phyloP scores from a whole-genome alignment of 2,329 filamentous ascomycete species.

The Aspergillus eucalypticola region DNA sequence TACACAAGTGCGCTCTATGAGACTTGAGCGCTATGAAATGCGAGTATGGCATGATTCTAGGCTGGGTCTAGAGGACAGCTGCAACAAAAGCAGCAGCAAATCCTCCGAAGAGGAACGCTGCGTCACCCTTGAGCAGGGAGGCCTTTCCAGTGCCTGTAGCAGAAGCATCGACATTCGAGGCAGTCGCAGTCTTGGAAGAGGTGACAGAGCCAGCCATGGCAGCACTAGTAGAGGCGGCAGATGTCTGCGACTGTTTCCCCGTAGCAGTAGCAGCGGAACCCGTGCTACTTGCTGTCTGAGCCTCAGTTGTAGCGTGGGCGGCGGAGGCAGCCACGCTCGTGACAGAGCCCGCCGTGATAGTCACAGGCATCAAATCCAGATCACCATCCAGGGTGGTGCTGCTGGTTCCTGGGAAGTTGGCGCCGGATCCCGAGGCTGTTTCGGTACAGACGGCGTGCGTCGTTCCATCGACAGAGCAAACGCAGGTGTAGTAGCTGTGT shows the following conservation, averaged over 20 bases:
- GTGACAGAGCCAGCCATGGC: background rate
- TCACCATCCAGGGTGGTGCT: slow-evolving; percentile 13
- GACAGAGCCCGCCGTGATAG: slow-evolving; percentile 21
- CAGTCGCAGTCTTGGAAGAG: background rate
- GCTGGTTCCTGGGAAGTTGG: slow-evolving; percentile 18
- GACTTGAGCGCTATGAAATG: no score
- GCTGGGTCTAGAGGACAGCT: background rate
- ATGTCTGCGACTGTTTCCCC: background rate
- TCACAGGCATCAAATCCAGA: slow-evolving; percentile 22
- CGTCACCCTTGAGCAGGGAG: background rate
- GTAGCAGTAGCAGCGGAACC: background rate
- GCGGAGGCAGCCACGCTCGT: slow-evolving; percentile 11
- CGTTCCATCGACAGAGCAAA: slow-evolving; percentile 22
- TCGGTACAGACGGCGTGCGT: slow-evolving; percentile 21
- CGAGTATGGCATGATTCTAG: no score
- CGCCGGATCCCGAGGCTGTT: slow-evolving; percentile 14
- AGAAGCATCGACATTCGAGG: background rate
- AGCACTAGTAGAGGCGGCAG: background rate
- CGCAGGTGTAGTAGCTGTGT: slow-evolving; percentile 15
- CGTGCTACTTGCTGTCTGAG: background rate
- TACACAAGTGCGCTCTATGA: no score
- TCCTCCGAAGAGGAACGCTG: slow-evolving; percentile 12
- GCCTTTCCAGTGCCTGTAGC: background rate
- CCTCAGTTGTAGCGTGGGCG: background rate
- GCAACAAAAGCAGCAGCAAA: slow-evolving; percentile 6